A percentile compares a stretch with the other conserved stretches of the same genome.
Evolutionary conservation across 2,329 filamentous ascomycete species (phyloP).

Genomic region (Cladosporium sp.): DNA sequence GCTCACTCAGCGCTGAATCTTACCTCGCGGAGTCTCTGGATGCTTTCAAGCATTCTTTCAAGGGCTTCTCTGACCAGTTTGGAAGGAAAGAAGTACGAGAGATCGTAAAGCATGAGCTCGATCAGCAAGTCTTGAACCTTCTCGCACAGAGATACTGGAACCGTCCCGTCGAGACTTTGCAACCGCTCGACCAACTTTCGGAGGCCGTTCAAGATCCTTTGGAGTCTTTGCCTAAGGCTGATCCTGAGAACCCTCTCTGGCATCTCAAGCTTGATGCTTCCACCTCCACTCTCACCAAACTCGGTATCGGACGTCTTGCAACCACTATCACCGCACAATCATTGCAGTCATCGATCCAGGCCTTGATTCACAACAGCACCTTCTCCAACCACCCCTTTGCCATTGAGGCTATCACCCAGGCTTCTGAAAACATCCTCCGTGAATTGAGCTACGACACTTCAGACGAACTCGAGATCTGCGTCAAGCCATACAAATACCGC

Average conservation of each 20-base stretch:
- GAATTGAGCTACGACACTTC: conserved; percentile 96
- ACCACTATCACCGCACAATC: conserved; percentile 86
- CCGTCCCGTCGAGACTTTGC: conserved; percentile 83
- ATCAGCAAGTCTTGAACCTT: conserved; percentile 90
- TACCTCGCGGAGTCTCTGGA: conserved; percentile 95
- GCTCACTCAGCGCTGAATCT: conserved; percentile 88
- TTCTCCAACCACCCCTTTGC: conserved; percentile 91
- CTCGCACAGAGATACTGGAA: conserved; percentile 97
- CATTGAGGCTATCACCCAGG: conserved; percentile 86
- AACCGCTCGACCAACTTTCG: conserved; percentile 36
- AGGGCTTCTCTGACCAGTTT: conserved; percentile 85
- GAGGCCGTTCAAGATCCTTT: conserved; percentile 29
- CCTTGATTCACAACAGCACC: conserved; percentile 72
- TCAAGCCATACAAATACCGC: conserved; percentile 98
- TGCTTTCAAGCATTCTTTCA: conserved; percentile 96
- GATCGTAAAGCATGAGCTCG: conserved; percentile 84
- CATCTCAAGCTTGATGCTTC: conserved; percentile 91
- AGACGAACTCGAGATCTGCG: conserved; percentile 97
- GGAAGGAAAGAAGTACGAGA: conserved; percentile 85
- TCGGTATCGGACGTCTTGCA: conserved; percentile 87
- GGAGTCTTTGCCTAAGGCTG: conserved; percentile 76
- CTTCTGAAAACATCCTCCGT: conserved; percentile 82
- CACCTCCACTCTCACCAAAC: conserved; percentile 82
- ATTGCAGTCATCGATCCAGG: conserved; percentile 80
- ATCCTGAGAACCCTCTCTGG: conserved; percentile 85